Base-by-base conservation (phyloP, 192 early-diverging fungal species). In the Coemansia sp. region DNA sequence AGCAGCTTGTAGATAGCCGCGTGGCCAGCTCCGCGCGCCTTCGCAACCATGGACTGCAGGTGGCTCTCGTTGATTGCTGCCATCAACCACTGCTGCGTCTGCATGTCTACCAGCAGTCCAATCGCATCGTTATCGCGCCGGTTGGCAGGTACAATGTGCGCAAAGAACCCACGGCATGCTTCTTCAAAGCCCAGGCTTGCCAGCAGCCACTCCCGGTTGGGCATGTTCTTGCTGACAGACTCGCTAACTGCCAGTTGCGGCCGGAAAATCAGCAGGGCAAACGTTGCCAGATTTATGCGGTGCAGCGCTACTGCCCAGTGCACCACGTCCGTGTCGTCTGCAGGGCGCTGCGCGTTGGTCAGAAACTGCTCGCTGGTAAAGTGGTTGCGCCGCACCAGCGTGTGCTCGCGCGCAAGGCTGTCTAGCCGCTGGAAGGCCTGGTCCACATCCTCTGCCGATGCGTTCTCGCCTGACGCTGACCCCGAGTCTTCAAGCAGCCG, bases 71-170 rank as follows among this genome's bases (percentile, higher is more conserved):
- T 43, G 34, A 30, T 43, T 12, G 73, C 73, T 0, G 62, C 66
- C 42, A 54, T 39, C 51, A 76, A 51, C 66, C 63, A 66, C 42
- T 69, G 53, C 51, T 76, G 73, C 15, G 73, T 76, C 47, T 66
- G 62, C 55, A 76, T 58, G 23, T 76, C 73, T 11, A 76, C 59
- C 32, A 76, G 56, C 37, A 76, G 45, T 2, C 51, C 40, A 6
- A 76, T 30, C 18, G 66, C 36, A 23, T 61, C 52, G 14, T 6
- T 36, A 20, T 47, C 51, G 26, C 63, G 66, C 56, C 44, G 41
- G 44, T 51, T 69, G 18, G 15, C 32, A 3, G 73, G 66, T 14
- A 69, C 73, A 30, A 76, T 48, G 28, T 66, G 56, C 15, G 41
- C 45, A 36, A 76, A 76, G 32, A 76, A 52, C 14, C 45, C 58